Evolutionary conservation across 257 asterid species (phyloP).

Genomic region (Osmanthus fragrans): DNA sequence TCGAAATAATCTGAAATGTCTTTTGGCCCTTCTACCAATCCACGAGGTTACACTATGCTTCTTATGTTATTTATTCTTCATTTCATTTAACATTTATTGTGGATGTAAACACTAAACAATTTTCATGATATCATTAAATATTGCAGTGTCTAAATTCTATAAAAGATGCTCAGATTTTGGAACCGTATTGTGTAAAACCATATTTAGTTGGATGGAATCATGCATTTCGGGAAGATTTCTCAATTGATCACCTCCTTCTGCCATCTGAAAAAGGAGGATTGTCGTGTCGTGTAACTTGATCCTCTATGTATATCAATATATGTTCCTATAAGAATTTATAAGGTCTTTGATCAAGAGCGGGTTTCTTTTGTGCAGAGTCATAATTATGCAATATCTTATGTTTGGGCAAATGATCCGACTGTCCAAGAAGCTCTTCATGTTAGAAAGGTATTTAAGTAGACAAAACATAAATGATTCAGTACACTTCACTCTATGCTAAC

Average conservation of each 20-base stretch:
- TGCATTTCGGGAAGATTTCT: not conserved
- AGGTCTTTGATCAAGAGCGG: not conserved
- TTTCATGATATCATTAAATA: not conserved
- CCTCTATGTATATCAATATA: not conserved
- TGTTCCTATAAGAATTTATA: not conserved
- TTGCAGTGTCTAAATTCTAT: slow-evolving; percentile 15
- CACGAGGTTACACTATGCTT: not conserved
- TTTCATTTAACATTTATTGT: not conserved
- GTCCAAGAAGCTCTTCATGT: slow-evolving; percentile 25
- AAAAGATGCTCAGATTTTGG: slow-evolving; percentile 4
- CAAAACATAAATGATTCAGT: not conserved
- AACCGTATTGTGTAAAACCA: slow-evolving; percentile 17
- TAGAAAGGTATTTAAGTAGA: slow-evolving; percentile 27
- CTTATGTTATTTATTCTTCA: not conserved
- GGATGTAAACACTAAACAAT: not conserved
- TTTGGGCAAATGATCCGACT: slow-evolving; percentile 43
- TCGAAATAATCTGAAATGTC: slow-evolving; percentile 19
- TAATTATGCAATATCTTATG: slow-evolving; percentile 21
- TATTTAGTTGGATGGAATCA: not conserved
- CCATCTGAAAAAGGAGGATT: not conserved
- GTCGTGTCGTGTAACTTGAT: slow-evolving; percentile 25
- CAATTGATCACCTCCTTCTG: not conserved
- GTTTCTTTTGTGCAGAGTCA: slow-evolving; percentile 25
- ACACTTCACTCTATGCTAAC: not conserved
- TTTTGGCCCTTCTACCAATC: slow-evolving; percentile 20